These are phyloP conservation scores for Schizophyllum commune DNA, from an alignment of 1,284 basidiomycete species.

Conservation along the genomic window DNA sequence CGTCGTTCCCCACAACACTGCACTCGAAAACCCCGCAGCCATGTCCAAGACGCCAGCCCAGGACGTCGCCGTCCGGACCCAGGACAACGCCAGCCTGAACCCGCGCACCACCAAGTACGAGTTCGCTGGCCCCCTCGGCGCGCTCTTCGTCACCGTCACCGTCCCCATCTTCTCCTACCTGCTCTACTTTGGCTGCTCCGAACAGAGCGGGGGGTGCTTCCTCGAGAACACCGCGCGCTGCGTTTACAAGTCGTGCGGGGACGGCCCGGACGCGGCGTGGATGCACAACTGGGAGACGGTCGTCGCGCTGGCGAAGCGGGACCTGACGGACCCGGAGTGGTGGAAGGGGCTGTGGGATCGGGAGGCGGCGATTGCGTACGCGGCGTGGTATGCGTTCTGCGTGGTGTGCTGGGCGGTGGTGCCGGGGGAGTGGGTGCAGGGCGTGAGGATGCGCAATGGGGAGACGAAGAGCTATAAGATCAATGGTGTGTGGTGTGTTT, in stretches of 20 bases:
- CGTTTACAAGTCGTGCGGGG: neutral
- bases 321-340: constrained; percentile 48
- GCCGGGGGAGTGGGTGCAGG: constrained; percentile 84
- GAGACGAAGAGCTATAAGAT: constrained; percentile 84
- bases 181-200: constrained; percentile 84
- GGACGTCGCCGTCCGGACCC: constrained; percentile 36
- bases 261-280: neutral
- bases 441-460: constrained; percentile 74
- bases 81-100: constrained; percentile 54
- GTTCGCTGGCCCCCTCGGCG: constrained; percentile 83
- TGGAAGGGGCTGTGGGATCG: constrained; percentile 74
- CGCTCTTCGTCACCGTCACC: constrained; percentile 61
- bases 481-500: constrained; percentile 57
- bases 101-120: constrained; percentile 69
- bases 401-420: constrained; percentile 79
- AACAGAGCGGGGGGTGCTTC: constrained; percentile 63
- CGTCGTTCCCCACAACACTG: neutral
- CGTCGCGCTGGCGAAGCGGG: constrained; percentile 10
- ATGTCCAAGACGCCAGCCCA: neutral
- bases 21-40: neutral
- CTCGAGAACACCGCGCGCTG: constrained; percentile 9
- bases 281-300: neutral
- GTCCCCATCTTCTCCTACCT: constrained; percentile 75
- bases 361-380: constrained; percentile 35
- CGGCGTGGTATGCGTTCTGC: constrained; percentile 87